phyloP scores from a whole-genome alignment of 768 basidiomycete species.

The Psilocybe cyanescens region DNA sequence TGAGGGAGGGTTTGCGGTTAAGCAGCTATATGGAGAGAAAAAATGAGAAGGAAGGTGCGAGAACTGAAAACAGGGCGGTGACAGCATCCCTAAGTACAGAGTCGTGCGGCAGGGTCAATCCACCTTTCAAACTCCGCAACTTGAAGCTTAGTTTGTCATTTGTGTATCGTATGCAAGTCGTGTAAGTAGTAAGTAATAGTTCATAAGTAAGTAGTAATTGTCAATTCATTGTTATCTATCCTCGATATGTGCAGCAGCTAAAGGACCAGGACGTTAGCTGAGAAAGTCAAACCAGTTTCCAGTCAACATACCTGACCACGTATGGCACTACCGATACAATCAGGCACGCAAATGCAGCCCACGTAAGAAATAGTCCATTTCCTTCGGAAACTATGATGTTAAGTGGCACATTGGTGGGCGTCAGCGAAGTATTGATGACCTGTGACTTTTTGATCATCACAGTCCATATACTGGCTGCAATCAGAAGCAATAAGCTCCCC shows the following conservation, averaged over 20 bases:
- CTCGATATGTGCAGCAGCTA: constrained; percentile 83
- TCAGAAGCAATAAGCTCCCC: constrained; percentile 64
- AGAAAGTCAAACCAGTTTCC: background rate
- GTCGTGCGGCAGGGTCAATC: background rate
- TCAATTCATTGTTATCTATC: constrained; percentile 36
- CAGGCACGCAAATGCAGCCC: constrained; percentile 76
- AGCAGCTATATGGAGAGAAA: background rate
- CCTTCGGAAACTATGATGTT: constrained; percentile 71
- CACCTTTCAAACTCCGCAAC: constrained; percentile 12
- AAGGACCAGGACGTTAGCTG: constrained; percentile 1
- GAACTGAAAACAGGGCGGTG: background rate
- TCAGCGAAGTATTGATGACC: constrained; percentile 57
- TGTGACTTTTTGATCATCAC: constrained; percentile 67
- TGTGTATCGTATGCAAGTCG: constrained; percentile 5
- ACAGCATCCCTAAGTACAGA: background rate
- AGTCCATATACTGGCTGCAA: constrained; percentile 80
- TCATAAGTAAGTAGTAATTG: constrained; percentile 18
- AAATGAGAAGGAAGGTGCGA: constrained; percentile 3
- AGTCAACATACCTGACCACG: constrained; percentile 65
- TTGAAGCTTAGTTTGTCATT: background rate
- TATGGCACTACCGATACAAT: constrained; percentile 72
- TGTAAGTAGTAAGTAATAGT: constrained; percentile 9
- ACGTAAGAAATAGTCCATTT: constrained; percentile 64
- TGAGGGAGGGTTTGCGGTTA: constrained; percentile 9
- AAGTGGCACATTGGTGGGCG: constrained; percentile 39